A percentile compares a stretch with the other conserved stretches of the same genome.
These are phyloP conservation scores for Ceratobasidium sp. DNA, from an alignment of 1,284 basidiomycete species.

Conservation along the genomic window DNA sequence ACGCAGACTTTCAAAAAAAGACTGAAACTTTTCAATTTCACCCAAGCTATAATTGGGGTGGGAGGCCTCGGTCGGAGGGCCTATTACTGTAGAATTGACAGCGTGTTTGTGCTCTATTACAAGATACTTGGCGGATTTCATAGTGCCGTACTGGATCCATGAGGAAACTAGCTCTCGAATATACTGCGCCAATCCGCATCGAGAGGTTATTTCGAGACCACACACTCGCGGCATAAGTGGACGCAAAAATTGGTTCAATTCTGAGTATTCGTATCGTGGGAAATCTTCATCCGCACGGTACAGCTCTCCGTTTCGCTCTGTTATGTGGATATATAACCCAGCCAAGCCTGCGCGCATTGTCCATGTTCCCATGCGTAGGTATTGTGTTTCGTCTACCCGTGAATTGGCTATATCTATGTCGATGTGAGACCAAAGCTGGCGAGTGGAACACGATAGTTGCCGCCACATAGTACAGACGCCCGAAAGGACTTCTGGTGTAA, in stretches of 20 bases:
- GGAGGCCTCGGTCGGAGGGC: background rate
- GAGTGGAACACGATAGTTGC: background rate
- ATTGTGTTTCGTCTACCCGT: background rate
- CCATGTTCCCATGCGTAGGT: background rate
- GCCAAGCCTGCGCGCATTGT: background rate
- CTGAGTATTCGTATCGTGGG: background rate
- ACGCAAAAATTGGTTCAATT: background rate
- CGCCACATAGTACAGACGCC: background rate
- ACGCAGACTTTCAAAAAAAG: background rate
- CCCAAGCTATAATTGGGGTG: too few species aligned
- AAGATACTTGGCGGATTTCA: background rate
- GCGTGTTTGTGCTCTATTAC: background rate
- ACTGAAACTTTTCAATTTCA: background rate
- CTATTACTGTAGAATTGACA: background rate
- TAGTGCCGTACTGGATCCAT: background rate
- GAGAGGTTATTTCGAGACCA: background rate
- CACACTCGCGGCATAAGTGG: background rate
- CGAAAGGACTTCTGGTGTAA: background rate
- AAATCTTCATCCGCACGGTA: background rate
- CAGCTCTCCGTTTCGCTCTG: background rate
- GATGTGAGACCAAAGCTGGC: background rate
- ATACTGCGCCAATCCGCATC: too few species aligned
- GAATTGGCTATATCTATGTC: background rate
- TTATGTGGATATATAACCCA: background rate
- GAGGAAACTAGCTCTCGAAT: background rate